Evolutionary conservation across 768 basidiomycete species (phyloP).

Genomic region (Chalciporus chontae): DNA sequence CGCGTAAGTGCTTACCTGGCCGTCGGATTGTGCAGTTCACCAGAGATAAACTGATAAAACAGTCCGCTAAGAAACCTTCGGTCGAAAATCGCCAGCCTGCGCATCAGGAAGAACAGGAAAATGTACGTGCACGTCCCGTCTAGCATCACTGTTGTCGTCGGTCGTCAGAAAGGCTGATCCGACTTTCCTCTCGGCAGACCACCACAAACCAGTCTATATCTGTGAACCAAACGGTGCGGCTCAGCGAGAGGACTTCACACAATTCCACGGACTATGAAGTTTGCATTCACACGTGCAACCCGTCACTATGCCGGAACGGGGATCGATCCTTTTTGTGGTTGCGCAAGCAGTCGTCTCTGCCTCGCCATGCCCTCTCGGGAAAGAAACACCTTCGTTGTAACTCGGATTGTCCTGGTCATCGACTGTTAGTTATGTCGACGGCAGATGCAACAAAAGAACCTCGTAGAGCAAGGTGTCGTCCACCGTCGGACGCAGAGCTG

Average conservation of each 20-base stretch:
- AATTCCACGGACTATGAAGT: conserved; percentile 19
- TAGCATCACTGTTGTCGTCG: background rate
- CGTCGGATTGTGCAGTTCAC: background rate
- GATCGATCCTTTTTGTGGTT: conserved; percentile 24
- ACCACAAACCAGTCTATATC: background rate
- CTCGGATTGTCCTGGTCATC: conserved; percentile 20
- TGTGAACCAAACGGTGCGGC: conserved; percentile 5
- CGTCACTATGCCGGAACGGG: conserved; percentile 23
- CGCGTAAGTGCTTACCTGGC: conserved; percentile 10
- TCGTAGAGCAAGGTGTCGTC: conserved; percentile 20
- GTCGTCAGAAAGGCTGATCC: background rate
- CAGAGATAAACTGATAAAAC: background rate
- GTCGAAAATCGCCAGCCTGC: background rate
- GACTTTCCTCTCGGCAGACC: background rate
- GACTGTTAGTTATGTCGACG: conserved; percentile 13
- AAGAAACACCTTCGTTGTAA: conserved; percentile 20
- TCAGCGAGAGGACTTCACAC: background rate
- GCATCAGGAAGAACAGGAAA: conserved; percentile 4
- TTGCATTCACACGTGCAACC: conserved; percentile 27
- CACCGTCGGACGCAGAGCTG: conserved; percentile 20
- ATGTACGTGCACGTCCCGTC: conserved; percentile 10
- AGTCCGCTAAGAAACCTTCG: conserved; percentile 9
- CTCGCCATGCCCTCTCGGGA: conserved; percentile 24
- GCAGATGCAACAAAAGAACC: conserved; percentile 21
- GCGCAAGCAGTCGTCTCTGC: conserved; percentile 19